Evolutionary conservation across 495 filamentous ascomycete genomes (phyloP).

Genomic region (Jackrogersella multiformis): DNA sequence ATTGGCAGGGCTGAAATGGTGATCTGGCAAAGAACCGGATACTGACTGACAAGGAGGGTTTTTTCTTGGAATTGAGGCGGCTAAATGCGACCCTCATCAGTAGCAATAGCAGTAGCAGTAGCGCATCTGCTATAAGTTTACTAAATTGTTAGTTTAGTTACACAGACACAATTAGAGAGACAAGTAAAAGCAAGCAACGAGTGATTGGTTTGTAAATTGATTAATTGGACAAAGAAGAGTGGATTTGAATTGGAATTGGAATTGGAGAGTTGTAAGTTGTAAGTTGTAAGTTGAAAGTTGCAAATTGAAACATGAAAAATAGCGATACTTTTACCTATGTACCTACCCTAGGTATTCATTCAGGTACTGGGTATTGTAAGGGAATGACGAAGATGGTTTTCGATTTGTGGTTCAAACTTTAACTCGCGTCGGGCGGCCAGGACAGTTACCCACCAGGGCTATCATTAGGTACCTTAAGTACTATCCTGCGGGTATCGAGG

Average conservation of each 20-base stretch:
- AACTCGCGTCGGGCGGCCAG: slow-evolving; percentile 20
- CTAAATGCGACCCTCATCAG: slow-evolving; percentile 43
- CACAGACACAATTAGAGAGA: slow-evolving; percentile 7
- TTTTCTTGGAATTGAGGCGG: slow-evolving; percentile 35
- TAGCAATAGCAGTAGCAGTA: no score
- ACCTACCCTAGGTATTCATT: no score
- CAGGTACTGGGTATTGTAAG: no score
- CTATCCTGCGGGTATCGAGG: not conserved
- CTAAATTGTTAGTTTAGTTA: not conserved
- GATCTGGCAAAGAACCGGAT: slow-evolving; percentile 38
- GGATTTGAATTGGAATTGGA: no score
- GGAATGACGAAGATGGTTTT: slow-evolving; percentile 41
- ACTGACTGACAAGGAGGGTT: slow-evolving; percentile 15
- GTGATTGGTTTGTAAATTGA: not conserved
- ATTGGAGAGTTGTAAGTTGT: no score
- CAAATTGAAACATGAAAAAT: slow-evolving; percentile 24
- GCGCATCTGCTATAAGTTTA: slow-evolving; percentile 18
- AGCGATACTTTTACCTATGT: no score
- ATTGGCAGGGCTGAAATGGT: slow-evolving; percentile 32
- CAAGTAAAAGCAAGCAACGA: slow-evolving; percentile 11
- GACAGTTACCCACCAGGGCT: no score
- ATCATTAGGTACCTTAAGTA: not conserved
- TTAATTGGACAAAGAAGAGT: not conserved
- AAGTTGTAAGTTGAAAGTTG: no score
- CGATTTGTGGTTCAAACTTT: slow-evolving; percentile 31